Base-by-base conservation (phyloP, 345 rosid genomes). In the Hevea brasiliensis region DNA sequence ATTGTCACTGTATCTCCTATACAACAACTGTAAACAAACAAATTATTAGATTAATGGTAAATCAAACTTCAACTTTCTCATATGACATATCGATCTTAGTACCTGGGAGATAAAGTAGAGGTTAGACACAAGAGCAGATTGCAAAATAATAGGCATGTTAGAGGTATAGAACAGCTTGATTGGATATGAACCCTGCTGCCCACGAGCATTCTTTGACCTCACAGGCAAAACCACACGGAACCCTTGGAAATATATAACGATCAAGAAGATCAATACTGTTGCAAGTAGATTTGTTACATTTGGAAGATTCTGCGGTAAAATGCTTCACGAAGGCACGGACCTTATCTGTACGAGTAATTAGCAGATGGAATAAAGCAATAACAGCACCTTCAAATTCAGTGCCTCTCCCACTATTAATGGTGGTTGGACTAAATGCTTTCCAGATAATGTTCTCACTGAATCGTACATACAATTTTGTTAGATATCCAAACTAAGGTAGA, bases 351-450 rank as follows among this genome's bases (percentile, higher is more conserved):
- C 89, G 85, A 2, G 96, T 90, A 61, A 90, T 90, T 72, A 90
- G 80, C 72, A 90, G 83, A 67, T 90, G 93, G 86, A 90, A 88
- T 67, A 90, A 69, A 47, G 96, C 96, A 72, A 90, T 90, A 51
- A 90, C 96, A 72, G 96, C 96, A 74, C 96, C 96, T 85, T 90
- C 96, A 81, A 90, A 90, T 76, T 90, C 93, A 74, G 96, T 93
- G 63, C 96, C 96, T 45, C 96, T 85, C 1, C 96, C 96, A 21
- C 91, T 90, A 82, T 90, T 90, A 56, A 90, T 87, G 61, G 96
- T 90, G 2, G 96, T 90, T 12, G 96, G 96, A 81, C 96, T 90
- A 69, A 90, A 90, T 26, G 96, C 96, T 70, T 86, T 90, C 96
- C 93, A 90, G 73, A 90, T 90, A 64, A 90, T 90, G 81, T 77